Evolutionary conservation across 306 rosid species (phyloP).

Genomic region (Quercus dentata): DNA sequence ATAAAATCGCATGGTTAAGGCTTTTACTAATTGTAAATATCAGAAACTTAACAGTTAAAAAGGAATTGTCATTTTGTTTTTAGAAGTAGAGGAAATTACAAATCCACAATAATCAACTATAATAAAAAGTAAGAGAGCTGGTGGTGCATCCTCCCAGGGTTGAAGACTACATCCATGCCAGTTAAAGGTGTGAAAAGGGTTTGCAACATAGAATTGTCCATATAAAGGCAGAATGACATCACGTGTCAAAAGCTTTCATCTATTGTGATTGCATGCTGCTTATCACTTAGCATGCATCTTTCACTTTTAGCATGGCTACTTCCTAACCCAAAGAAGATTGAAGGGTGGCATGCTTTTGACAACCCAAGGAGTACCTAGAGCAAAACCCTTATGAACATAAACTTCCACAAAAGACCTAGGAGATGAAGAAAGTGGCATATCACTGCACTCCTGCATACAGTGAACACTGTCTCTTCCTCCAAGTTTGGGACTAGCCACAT

Average conservation of each 20-base stretch:
- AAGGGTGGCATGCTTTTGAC: neutral
- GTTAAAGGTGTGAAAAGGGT: neutral
- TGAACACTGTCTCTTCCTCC: too few species aligned
- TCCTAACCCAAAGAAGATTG: neutral
- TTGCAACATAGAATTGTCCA: neutral
- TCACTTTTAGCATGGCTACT: neutral
- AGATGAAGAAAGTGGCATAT: neutral
- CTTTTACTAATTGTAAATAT: neutral
- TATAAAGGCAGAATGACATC: neutral
- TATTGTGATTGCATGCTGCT: neutral
- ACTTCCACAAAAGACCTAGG: neutral
- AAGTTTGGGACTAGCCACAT: neutral
- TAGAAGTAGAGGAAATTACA: neutral
- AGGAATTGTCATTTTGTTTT: neutral
- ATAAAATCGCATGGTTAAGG: slow-evolving; percentile 11
- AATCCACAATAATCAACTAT: neutral
- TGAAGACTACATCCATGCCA: neutral
- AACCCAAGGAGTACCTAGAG: neutral
- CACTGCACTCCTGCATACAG: neutral
- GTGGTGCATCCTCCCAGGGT: neutral
- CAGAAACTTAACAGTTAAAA: neutral
- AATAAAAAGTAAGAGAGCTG: neutral
- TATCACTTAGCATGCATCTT: neutral
- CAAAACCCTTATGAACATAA: neutral
- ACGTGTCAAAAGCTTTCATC: neutral